These are phyloP conservation scores for Suhomyces yuchorum DNA, from an alignment of 1,139 yeast genomes.

Conservation along the genomic window DNA sequence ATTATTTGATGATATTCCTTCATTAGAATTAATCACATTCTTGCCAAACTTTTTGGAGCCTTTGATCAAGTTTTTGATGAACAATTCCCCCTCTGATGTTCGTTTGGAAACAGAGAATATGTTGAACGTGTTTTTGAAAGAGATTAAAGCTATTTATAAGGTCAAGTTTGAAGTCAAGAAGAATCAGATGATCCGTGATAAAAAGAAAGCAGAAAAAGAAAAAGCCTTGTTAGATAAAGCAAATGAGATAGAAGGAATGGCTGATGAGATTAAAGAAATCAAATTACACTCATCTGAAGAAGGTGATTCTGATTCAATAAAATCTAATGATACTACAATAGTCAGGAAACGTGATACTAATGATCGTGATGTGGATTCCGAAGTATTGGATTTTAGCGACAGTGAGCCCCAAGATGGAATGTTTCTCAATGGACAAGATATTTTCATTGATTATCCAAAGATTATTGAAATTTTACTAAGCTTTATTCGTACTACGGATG, in stretches of 20 bases:
- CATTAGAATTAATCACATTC: constrained; percentile 81
- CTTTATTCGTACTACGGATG: constrained; percentile 59
- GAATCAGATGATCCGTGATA: constrained; percentile 28
- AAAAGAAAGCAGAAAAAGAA: constrained; percentile 15
- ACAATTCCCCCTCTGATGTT: constrained; percentile 86
- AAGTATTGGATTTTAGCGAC: not conserved
- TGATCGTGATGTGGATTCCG: constrained; percentile 35
- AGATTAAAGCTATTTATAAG: constrained; percentile 72
- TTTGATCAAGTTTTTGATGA: constrained; percentile 68
- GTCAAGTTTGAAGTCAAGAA: constrained; percentile 56
- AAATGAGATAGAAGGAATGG: constrained; percentile 5
- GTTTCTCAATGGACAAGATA: constrained; percentile 84
- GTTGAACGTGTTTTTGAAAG: constrained; percentile 74
- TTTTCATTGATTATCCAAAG: constrained; percentile 76
- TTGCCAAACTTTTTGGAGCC: constrained; percentile 91
- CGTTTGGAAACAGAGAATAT: constrained; percentile 82
- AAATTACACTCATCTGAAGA: constrained; percentile 9
- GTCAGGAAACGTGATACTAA: constrained; percentile 20
- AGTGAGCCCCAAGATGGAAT: constrained; percentile 43
- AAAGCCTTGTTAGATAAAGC: constrained; percentile 7
- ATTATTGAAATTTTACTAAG: constrained; percentile 79
- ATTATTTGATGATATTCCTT: constrained; percentile 88
- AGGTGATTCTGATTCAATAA: constrained; percentile 25
- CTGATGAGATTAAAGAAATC: constrained; percentile 13
- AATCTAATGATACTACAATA: constrained; percentile 28